Evolutionary conservation across 768 basidiomycete genomes (phyloP).

Genomic region (Calocera viscosa): DNA sequence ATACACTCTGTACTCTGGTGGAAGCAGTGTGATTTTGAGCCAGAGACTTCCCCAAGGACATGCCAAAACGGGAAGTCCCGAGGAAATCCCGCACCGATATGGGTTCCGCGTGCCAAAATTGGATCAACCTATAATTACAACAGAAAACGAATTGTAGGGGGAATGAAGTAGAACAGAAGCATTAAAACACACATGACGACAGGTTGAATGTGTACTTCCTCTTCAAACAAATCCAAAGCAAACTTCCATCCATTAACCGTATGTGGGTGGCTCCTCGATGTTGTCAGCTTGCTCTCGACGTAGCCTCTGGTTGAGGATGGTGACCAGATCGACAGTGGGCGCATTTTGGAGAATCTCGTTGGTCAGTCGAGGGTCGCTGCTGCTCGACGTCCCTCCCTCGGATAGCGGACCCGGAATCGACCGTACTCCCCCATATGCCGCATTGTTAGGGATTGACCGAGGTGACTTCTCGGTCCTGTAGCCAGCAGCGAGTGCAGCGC

Average conservation of each 20-base stretch:
- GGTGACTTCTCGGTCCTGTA: background rate
- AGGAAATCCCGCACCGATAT: too few relatives aligned
- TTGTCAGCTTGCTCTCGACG: background rate
- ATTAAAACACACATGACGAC: too few relatives aligned
- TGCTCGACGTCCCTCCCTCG: background rate
- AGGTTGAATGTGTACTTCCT: too few relatives aligned
- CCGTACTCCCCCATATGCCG: background rate
- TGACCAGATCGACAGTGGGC: background rate
- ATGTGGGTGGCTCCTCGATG: background rate
- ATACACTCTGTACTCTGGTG: too few relatives aligned
- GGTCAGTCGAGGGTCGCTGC: background rate
- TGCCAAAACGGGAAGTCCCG: too few relatives aligned
- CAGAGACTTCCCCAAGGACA: too few relatives aligned
- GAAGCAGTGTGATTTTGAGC: too few relatives aligned
- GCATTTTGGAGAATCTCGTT: background rate
- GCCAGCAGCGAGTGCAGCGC: background rate
- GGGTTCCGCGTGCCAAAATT: too few relatives aligned
- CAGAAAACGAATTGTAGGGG: too few relatives aligned
- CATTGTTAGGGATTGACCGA: background rate
- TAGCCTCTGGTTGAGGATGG: background rate
- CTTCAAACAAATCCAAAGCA: too few relatives aligned
- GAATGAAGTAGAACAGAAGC: too few relatives aligned
- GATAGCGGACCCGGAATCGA: background rate
- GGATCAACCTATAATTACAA: too few relatives aligned
- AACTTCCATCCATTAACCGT: background rate